These are phyloP conservation scores for Conidiobolus incongruus DNA, from an alignment of 371 early-diverging fungal genomes.

Conservation along the genomic window DNA sequence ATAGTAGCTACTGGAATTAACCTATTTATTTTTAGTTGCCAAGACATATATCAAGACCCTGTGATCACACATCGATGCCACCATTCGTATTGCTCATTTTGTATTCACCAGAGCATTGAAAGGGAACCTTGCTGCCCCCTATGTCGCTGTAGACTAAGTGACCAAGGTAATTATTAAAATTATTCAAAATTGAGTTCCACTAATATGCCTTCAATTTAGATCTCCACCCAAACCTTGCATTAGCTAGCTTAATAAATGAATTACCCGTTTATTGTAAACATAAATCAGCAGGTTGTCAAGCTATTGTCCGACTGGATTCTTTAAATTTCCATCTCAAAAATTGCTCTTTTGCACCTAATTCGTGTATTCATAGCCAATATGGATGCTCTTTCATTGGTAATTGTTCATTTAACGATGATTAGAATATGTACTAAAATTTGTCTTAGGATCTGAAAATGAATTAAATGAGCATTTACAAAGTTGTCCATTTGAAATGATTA, in stretches of 20 bases:
- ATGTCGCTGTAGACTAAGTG: conserved; percentile 17
- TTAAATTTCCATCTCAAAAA: conserved; percentile 14
- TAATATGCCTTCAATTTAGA: conserved; percentile 9
- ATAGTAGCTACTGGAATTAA: neutral
- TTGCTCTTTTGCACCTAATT: conserved; percentile 17
- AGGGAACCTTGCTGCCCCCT: conserved; percentile 27
- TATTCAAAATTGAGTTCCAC: neutral
- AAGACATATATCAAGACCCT: conserved; percentile 26
- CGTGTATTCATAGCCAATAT: conserved; percentile 14
- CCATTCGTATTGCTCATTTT: conserved; percentile 28
- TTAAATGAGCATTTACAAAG: neutral
- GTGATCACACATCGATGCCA: conserved; percentile 27
- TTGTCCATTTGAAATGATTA: neutral
- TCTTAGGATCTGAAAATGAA: neutral
- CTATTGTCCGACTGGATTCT: conserved; percentile 16
- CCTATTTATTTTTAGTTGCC: conserved; percentile 18
- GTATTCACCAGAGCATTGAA: conserved; percentile 19
- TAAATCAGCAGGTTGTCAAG: conserved; percentile 19
- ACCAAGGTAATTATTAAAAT: conserved; percentile 12
- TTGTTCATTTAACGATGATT: too few relatives aligned
- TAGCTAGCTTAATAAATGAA: conserved; percentile 22
- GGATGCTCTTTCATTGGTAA: conserved; percentile 25
- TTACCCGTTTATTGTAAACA: conserved; percentile 23
- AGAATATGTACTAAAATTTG: too few relatives aligned
- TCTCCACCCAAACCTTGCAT: conserved; percentile 32